Conservation (phyloP, 169 alveolate species). For the Babesia bigemina region DNA sequence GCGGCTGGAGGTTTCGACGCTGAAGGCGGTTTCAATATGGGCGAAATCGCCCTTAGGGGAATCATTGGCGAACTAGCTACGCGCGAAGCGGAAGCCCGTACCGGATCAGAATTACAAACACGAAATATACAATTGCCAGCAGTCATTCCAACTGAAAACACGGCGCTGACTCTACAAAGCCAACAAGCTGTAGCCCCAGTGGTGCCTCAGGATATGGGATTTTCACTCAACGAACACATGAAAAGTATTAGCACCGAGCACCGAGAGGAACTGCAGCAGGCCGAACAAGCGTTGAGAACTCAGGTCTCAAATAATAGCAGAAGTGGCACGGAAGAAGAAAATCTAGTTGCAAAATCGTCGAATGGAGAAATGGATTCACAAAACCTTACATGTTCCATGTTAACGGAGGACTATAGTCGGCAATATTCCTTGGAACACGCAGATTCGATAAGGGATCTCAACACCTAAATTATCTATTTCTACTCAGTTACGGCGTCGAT, state of each 20-base stretch:
- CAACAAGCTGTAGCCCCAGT: not conserved
- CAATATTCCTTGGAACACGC: not conserved
- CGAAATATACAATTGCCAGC: too few relatives aligned
- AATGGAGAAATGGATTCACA: not conserved
- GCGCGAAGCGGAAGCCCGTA: not conserved
- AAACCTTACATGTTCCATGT: not conserved
- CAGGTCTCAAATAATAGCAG: not conserved
- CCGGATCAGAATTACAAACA: not conserved
- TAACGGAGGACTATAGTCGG: not conserved
- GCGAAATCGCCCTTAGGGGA: not conserved
- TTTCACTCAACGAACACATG: not conserved
- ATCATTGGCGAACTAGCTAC: not conserved
- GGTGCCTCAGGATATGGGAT: not conserved
- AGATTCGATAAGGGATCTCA: conserved; percentile 43
- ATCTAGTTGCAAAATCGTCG: not conserved
- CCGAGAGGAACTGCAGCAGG: not conserved
- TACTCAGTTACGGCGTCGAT: conserved; percentile 23
- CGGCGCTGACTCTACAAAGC: too few relatives aligned
- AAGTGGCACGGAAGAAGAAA: not conserved
- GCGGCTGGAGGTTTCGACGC: not conserved
- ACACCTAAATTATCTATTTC: not conserved
- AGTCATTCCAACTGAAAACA: too few relatives aligned
- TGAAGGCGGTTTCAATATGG: not conserved
- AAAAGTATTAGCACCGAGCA: not conserved
- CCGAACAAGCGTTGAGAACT: not conserved